Conservation (phyloP, 2,329 filamentous ascomycete genomes). For the Fusarium guadeloupense region DNA sequence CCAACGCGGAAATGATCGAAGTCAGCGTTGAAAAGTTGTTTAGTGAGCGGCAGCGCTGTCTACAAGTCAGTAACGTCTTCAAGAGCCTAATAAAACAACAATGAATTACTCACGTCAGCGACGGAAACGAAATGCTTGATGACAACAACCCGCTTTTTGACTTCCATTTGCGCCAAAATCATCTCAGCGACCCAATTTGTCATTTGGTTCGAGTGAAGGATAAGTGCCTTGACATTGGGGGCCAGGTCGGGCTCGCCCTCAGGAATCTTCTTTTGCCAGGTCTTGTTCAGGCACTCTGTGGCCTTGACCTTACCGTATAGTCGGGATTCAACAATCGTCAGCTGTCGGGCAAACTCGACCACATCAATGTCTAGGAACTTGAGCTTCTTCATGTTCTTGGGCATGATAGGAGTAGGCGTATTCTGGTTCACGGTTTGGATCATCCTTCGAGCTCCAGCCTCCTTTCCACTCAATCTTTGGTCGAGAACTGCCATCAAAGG, state of each 20-base stretch:
- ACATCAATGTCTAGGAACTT: slow-evolving; percentile 98
- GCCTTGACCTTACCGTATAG: slow-evolving; percentile 96
- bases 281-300: slow-evolving; percentile 97
- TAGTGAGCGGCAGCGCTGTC: slow-evolving; percentile 86
- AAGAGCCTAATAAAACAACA: neutral
- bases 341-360: slow-evolving; percentile 94
- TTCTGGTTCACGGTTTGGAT: slow-evolving; percentile 86
- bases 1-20: slow-evolving; percentile 95
- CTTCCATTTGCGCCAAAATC: slow-evolving; percentile 93
- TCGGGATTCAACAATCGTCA: slow-evolving; percentile 95
- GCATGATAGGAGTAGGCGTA: slow-evolving; percentile 87
- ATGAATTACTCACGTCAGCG: slow-evolving; percentile 77
- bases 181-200: slow-evolving; percentile 99
- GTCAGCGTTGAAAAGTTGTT: slow-evolving; percentile 99
- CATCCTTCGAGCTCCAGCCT: slow-evolving; percentile 84
- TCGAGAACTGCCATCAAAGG: slow-evolving; percentile 88
- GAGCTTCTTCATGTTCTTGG: slow-evolving; percentile 99
- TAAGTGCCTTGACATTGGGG: slow-evolving; percentile 93
- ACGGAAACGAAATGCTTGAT: slow-evolving; percentile 98
- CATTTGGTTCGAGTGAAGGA: slow-evolving; percentile 97
- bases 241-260: slow-evolving; percentile 86
- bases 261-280: slow-evolving; percentile 94
- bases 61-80: slow-evolving; percentile 20
- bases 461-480: slow-evolving; percentile 87
- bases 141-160: slow-evolving; percentile 94